A percentile compares a stretch with the other conserved stretches of the same genome.
Conservation (phyloP, 495 filamentous ascomycete species). For the Hyphodiscus hymeniophilus region DNA sequence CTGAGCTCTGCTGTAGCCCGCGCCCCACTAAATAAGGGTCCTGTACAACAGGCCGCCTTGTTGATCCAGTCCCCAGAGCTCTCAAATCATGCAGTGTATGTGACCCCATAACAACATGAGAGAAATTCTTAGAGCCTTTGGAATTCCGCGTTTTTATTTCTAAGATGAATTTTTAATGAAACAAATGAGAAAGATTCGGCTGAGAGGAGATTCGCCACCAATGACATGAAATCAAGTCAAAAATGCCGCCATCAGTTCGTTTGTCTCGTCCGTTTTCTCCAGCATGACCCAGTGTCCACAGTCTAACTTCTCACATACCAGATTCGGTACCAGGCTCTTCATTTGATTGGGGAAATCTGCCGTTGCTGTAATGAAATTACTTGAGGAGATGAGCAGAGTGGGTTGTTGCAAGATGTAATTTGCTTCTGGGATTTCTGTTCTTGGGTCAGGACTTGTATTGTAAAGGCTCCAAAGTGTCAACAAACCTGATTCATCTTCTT, state of each 20-base stretch:
- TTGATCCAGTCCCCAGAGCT: too few species aligned
- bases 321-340: not conserved
- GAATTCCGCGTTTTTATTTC: too few species aligned
- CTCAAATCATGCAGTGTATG: too few species aligned
- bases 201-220: not conserved
- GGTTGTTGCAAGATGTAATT: slow-evolving; percentile 1
- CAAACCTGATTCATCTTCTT: slow-evolving; percentile 5
- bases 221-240: not conserved
- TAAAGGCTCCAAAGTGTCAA: too few species aligned
- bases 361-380: slow-evolving; percentile 3
- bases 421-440: slow-evolving; percentile 6
- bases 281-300: slow-evolving; percentile 14
- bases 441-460: not conserved
- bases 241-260: slow-evolving; percentile 9
- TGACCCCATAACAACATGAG: too few species aligned
- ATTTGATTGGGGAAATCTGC: slow-evolving; percentile 7
- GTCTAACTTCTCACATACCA: not conserved
- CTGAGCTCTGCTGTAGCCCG: too few species aligned
- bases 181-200: too few species aligned
- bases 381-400: slow-evolving; percentile 3
- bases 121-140: too few species aligned
- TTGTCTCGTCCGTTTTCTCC: slow-evolving; percentile 4
- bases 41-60: too few species aligned
- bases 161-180: too few species aligned
- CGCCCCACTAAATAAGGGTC: too few species aligned